phyloP scores from a whole-genome alignment of 805 yeast genomes.

The Candida odintsovae region DNA sequence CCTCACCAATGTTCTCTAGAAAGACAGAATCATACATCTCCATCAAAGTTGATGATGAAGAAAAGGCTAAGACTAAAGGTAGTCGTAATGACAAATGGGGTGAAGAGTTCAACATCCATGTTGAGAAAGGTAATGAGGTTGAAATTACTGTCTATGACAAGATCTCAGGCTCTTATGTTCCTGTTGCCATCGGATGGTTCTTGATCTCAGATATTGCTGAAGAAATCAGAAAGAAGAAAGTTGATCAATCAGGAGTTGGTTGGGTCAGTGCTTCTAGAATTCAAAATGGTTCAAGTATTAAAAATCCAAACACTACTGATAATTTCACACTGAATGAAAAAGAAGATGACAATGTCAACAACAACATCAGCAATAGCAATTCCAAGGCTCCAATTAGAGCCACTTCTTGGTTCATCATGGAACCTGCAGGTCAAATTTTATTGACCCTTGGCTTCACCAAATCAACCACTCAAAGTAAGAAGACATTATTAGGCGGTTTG shows the following conservation, averaged over 20 bases:
- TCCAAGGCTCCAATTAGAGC: constrained; percentile 36
- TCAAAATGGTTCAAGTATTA: constrained; percentile 16
- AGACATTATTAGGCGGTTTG: constrained; percentile 49
- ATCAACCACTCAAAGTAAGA: constrained; percentile 43
- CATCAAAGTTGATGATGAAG: constrained; percentile 84
- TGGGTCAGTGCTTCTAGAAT: constrained; percentile 82
- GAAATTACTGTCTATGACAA: constrained; percentile 86
- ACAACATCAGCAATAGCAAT: too few species aligned
- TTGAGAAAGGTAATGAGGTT: constrained; percentile 89
- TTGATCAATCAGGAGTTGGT: constrained; percentile 71
- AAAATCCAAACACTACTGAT: constrained; percentile 18
- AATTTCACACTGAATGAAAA: constrained; percentile 18
- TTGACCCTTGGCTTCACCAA: constrained; percentile 77
- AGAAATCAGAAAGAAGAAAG: constrained; percentile 87
- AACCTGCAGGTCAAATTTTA: constrained; percentile 89
- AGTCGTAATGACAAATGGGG: constrained; percentile 76
- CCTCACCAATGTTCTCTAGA: constrained; percentile 72
- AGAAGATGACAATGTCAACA: constrained; percentile 2
- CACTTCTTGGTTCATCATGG: constrained; percentile 84
- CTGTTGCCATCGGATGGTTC: constrained; percentile 92
- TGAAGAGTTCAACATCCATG: constrained; percentile 74
- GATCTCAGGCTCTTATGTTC: constrained; percentile 56
- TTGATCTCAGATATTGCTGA: constrained; percentile 88
- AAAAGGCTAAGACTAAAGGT: constrained; percentile 67
- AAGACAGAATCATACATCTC: constrained; percentile 75